Conservation (phyloP, 208 protist genomes). For the Leishmania gerbilli region DNA sequence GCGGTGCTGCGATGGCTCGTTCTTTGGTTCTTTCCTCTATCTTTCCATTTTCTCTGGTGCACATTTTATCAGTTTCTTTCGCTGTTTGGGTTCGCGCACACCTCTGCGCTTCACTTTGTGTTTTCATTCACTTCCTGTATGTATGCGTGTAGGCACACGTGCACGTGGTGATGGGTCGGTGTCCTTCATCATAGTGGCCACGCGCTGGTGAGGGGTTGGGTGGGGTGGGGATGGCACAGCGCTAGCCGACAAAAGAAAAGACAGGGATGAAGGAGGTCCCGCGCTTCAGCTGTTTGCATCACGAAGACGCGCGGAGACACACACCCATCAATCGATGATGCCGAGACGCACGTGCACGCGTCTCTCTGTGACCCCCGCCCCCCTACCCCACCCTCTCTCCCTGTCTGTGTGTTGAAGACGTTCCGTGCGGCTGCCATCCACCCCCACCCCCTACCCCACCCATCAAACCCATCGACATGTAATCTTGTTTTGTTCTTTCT, state of each 20-base stretch:
- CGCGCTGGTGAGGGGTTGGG: neutral
- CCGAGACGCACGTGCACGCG: neutral
- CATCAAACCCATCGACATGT: neutral
- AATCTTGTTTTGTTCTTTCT: neutral
- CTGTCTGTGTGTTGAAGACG: neutral
- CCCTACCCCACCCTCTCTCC: neutral
- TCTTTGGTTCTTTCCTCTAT: neutral
- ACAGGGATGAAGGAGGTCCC: neutral
- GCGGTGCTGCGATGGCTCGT: too few species aligned
- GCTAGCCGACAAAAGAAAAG: neutral
- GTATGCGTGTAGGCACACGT: neutral
- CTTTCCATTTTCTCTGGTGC: neutral
- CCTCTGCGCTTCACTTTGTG: neutral
- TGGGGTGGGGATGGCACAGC: too few species aligned
- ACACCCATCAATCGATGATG: neutral
- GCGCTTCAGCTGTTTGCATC: neutral
- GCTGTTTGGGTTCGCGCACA: neutral
- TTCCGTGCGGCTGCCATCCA: too few species aligned
- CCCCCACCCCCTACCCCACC: neutral
- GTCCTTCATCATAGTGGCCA: neutral
- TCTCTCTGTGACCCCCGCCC: neutral
- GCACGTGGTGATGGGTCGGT: neutral
- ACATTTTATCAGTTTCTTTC: conserved; percentile 4
- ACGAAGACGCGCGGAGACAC: neutral
- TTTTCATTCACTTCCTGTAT: neutral